phyloP scores from a whole-genome alignment of 2,329 filamentous ascomycete species.

The Venturiaceae sp. region DNA sequence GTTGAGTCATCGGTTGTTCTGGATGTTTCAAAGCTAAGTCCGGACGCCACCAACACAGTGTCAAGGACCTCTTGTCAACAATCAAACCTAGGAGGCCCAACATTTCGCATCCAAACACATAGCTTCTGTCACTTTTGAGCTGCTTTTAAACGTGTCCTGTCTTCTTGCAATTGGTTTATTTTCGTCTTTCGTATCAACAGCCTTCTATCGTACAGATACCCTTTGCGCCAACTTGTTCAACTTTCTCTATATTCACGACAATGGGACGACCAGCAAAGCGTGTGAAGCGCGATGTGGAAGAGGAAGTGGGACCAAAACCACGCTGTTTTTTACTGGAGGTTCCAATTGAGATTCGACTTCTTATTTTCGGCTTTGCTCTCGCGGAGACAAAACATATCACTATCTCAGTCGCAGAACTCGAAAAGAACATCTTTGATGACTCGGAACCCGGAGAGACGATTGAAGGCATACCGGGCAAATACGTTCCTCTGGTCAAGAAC shows the following conservation, averaged over 20 bases:
- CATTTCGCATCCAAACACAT: no score
- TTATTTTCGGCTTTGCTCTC: slow-evolving; percentile 6
- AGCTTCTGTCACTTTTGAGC: no score
- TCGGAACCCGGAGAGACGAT: neutral
- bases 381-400: slow-evolving; percentile 3
- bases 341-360: slow-evolving; percentile 6
- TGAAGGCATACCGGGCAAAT: slow-evolving; percentile 3
- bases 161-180: no score
- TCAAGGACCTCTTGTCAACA: no score
- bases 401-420: slow-evolving; percentile 5
- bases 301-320: neutral
- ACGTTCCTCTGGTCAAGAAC: slow-evolving; percentile 5
- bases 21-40: neutral
- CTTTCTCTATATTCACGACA: neutral
- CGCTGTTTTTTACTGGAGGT: slow-evolving; percentile 3
- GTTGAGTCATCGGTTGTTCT: neutral
- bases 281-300: neutral
- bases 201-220: no score
- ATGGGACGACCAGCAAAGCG: neutral
- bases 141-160: no score
- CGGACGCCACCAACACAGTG: neutral
- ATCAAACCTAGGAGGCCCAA: no score
- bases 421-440: neutral
- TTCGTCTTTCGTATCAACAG: no score
- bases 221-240: neutral